phyloP scores from a whole-genome alignment of 345 rosid species.

The Zanthoxylum bungeanum region DNA sequence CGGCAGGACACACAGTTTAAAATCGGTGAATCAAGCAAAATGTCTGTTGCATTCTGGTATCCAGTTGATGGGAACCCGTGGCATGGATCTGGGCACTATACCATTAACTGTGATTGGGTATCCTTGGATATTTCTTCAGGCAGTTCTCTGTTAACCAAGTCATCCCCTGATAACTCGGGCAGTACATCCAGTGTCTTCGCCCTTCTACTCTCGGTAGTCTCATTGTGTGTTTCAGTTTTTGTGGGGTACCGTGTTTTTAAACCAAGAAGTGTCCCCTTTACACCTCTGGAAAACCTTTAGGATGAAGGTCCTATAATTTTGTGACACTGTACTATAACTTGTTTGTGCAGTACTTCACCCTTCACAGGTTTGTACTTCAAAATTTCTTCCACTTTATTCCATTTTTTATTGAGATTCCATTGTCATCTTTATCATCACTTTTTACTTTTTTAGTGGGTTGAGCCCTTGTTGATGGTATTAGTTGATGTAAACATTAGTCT shows the following conservation, averaged over 20 bases:
- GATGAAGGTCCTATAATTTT: slow-evolving; percentile 9
- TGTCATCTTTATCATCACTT: too few relatives aligned
- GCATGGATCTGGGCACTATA: slow-evolving; percentile 86
- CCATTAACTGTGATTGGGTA: slow-evolving; percentile 81
- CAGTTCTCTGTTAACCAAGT: slow-evolving; percentile 27
- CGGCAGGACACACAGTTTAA: slow-evolving; percentile 91
- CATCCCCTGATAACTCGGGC: slow-evolving; percentile 36
- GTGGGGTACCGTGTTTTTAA: slow-evolving; percentile 45
- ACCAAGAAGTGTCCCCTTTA: slow-evolving; percentile 34
- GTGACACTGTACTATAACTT: slow-evolving; percentile 23
- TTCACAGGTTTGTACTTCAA: slow-evolving; percentile 25
- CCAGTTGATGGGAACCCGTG: slow-evolving; percentile 73
- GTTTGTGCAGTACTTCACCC: slow-evolving; percentile 20
- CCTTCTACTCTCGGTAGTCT: slow-evolving; percentile 54
- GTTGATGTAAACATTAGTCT: too few relatives aligned
- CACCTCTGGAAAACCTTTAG: slow-evolving; percentile 47
- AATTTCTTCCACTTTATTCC: slow-evolving; percentile 14
- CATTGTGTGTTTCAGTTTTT: slow-evolving; percentile 63
- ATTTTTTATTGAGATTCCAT: too few relatives aligned
- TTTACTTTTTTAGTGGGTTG: too few relatives aligned
- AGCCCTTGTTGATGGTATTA: too few relatives aligned
- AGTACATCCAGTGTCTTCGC: slow-evolving; percentile 54
- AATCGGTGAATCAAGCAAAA: slow-evolving; percentile 60
- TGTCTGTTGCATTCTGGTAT: slow-evolving; percentile 95
- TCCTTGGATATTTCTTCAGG: slow-evolving; percentile 57